A percentile compares a stretch with the other conserved stretches of the same genome.
phyloP scores from a whole-genome alignment of 164 flowering plant species.

The Tinospora cordifolia region DNA sequence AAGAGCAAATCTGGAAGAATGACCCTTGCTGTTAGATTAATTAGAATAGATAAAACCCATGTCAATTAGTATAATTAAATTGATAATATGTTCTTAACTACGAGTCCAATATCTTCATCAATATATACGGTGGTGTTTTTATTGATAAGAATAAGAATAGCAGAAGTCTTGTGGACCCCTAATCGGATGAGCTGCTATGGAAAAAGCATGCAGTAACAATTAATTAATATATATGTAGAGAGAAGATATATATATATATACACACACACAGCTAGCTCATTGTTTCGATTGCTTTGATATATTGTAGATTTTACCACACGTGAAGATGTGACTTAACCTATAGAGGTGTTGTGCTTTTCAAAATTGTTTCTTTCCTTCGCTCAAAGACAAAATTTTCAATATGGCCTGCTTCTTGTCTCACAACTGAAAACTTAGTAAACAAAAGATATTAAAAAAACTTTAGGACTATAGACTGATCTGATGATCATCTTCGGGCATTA shows the following conservation, averaged over 20 bases:
- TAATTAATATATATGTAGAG: neutral
- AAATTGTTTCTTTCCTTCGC: neutral
- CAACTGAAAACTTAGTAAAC: neutral
- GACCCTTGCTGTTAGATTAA: no score
- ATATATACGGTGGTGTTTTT: no score
- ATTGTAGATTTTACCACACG: neutral
- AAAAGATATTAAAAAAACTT: no score
- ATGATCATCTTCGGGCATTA: no score
- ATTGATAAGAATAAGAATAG: no score
- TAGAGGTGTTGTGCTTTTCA: neutral
- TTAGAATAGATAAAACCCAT: no score
- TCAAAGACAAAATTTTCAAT: neutral
- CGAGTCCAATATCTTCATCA: no score
- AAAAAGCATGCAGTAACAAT: neutral
- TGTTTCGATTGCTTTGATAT: no score
- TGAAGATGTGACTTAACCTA: neutral
- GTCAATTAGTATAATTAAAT: no score
- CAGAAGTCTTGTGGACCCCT: neutral
- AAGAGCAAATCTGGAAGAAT: no score
- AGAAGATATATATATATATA: neutral
- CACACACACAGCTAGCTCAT: neutral
- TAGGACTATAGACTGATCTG: no score
- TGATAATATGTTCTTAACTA: no score
- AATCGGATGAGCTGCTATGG: neutral
- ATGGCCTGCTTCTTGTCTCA: neutral